Evolutionary conservation across 805 yeast genomes (phyloP), one percentile per base, ranked within the genome.

Genomic region (Candida boleticola): DNA sequence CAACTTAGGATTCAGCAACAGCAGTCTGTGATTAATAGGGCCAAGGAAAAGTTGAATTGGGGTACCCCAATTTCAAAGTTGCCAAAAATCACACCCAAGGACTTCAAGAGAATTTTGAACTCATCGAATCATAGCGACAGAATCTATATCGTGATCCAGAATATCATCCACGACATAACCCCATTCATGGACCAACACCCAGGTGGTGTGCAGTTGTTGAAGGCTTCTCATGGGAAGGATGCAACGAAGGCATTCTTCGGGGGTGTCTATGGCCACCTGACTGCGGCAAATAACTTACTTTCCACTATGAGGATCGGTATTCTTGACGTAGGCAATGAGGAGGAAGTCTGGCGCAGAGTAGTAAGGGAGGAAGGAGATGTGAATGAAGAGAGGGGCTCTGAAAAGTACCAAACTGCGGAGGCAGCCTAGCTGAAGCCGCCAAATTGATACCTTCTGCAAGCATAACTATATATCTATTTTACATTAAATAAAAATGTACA

Each of bases 281-380:
- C 92, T 43, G 97, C 97, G 0, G 97, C 97, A 1, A 85, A 84
- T 57, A 90, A 90, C 63, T 64, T 90, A 46, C 69, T 90, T 46
- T 95, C 96, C 1, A 90, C 96, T 0, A 89, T 90, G 97, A 76
- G 98, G 55, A 83, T 90, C 13, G 96, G 95, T 0, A 90, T 86
- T 20, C 71, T 86, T 23, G 80, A 89, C 46, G 85, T 87, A 13
- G 90, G 90, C 7, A 77, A 85, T 48, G 92, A 88, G 51, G 85
- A 81, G 46, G 84, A 85, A 51, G 86, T 86, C 19, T 87, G 96
- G 95, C 80, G 81, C 73, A 61, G 89, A 76, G 65, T 82, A 70
- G 71, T 70, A 56, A 46, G 85, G 71, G 73, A 85, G 77, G 73
- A 84, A 76, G 70, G 82, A 64, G 55, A 81, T 21, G 55, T 54